phyloP scores from a whole-genome alignment of 805 yeast genomes.

The Kodamaea restingae region DNA sequence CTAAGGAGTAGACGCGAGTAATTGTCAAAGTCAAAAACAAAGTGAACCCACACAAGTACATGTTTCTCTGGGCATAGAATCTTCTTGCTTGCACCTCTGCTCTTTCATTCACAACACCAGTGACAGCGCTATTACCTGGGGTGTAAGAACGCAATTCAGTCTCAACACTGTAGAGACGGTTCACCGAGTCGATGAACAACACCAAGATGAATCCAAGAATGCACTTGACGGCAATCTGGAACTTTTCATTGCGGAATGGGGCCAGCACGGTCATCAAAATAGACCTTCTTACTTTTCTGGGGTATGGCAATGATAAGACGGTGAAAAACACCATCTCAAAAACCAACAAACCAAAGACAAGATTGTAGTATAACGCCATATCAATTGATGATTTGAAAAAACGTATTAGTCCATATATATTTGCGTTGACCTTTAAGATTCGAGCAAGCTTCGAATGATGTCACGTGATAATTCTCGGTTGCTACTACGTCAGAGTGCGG shows the following conservation, averaged over 20 bases:
- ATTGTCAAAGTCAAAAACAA: constrained; percentile 82
- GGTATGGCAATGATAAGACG: constrained; percentile 80
- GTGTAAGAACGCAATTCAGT: constrained; percentile 49
- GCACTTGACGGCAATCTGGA: constrained; percentile 76
- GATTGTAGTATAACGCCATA: constrained; percentile 43
- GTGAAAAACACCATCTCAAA: constrained; percentile 77
- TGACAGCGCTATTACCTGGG: constrained; percentile 25
- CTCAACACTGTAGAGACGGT: constrained; percentile 69
- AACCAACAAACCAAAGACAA: constrained; percentile 72
- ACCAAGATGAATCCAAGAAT: constrained; percentile 78
- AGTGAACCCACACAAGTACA: constrained; percentile 94
- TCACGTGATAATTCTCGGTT: neutral
- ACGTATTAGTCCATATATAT: too few relatives aligned
- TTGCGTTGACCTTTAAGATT: too few relatives aligned
- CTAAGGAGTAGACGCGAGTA: constrained; percentile 77
- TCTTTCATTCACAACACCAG: constrained; percentile 49
- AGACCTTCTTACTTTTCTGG: constrained; percentile 66
- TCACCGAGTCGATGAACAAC: constrained; percentile 83
- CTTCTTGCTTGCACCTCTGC: constrained; percentile 85
- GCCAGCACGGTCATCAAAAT: constrained; percentile 58
- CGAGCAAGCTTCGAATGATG: too few relatives aligned
- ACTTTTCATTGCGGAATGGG: constrained; percentile 67
- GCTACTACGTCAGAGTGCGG: neutral
- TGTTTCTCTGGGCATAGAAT: constrained; percentile 93
- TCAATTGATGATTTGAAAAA: neutral